Conservation (phyloP, 73 alveolate genomes). For the Tetrahymena thermophila region DNA sequence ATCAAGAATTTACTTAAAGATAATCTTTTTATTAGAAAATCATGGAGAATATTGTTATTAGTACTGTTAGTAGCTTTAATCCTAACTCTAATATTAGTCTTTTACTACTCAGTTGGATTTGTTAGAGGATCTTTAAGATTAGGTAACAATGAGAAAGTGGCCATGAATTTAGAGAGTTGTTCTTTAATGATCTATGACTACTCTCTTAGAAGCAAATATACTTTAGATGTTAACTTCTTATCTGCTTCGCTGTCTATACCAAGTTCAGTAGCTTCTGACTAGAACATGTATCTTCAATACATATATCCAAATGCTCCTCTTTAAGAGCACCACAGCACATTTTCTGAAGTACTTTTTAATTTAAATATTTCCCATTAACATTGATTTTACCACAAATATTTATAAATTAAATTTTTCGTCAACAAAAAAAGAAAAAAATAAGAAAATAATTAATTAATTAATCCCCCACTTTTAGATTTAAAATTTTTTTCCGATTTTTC, state of each 20-base stretch:
- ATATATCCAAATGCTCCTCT: neutral
- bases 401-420: neutral
- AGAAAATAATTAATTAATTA: too few relatives aligned
- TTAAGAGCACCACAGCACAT: neutral
- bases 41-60: neutral
- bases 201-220: neutral
- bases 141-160: neutral
- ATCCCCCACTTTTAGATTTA: neutral
- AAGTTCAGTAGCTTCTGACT: neutral
- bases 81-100: neutral
- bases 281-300: neutral
- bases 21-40: neutral
- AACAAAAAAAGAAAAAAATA: neutral
- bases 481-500: too few relatives aligned
- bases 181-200: neutral
- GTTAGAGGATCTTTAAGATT: neutral
- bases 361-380: neutral
- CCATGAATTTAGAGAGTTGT: neutral
- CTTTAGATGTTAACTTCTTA: neutral
- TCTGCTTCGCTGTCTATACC: neutral
- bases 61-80: neutral
- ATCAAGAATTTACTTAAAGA: neutral
- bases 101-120: neutral
- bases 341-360: neutral
- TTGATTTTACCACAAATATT: neutral